These are phyloP conservation scores for Casuarina equisetifolia DNA, from an alignment of 306 rosid species.

Conservation along the genomic window DNA sequence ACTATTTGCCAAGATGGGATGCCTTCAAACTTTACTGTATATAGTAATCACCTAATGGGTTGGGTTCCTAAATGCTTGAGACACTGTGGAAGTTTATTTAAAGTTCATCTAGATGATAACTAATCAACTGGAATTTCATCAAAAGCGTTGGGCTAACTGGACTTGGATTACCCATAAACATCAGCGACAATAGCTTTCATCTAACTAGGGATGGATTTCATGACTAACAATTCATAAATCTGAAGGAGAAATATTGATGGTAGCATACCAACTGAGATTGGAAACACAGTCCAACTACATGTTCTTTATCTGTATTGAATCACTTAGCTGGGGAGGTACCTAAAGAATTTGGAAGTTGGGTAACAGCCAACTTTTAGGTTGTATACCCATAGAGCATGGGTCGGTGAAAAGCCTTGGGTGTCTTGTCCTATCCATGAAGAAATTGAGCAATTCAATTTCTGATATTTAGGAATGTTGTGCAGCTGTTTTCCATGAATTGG, in stretches of 20 bases:
- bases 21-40: not conserved
- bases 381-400: not conserved
- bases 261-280: not conserved
- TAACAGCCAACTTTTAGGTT: slow-evolving; percentile 11
- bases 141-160: not conserved
- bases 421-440: slow-evolving; percentile 16
- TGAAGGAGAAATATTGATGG: slow-evolving; percentile 16
- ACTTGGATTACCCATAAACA: not conserved
- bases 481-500: slow-evolving; percentile 12
- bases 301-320: slow-evolving; percentile 19
- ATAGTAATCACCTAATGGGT: not conserved
- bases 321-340: slow-evolving; percentile 5
- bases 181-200: not conserved
- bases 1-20: not conserved
- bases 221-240: not conserved
- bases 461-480: not conserved
- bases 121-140: not conserved
- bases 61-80: slow-evolving; percentile 14
- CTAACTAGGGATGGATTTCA: not conserved
- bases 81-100: not conserved
- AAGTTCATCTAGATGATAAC: slow-evolving; percentile 19
- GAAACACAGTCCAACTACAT: not conserved
- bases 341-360: slow-evolving; percentile 13
- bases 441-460: slow-evolving; percentile 7
- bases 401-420: not conserved